Base-by-base conservation (phyloP, 768 basidiomycete genomes). In the Tulasnella sp. region DNA sequence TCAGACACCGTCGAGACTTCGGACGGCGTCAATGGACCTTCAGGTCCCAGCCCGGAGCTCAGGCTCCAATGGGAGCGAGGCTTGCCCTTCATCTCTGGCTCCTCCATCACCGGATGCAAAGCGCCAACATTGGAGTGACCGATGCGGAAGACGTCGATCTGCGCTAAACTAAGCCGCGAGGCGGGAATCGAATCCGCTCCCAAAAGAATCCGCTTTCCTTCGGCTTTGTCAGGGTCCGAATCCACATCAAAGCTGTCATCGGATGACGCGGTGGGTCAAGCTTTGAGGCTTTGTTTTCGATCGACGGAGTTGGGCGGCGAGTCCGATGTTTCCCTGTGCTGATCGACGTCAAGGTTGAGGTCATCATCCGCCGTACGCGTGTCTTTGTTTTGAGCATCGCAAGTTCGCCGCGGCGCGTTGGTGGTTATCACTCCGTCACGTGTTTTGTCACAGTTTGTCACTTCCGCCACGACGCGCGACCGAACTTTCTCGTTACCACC, bases 391-490 rank as follows among this genome's bases (percentile, higher is more conserved):
- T n/a, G 54, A n/a, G n/a, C 54, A 29, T 58, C 25, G 54, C 19
- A 7, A 25, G 42, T 2, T 49, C 45, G 45, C 45, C 45, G 45
- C 45, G 45, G 17, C 45, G 45, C 45, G 45, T 49, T 49, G 25
- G 58, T 9, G 7, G 2, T 64, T 64, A 25, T 64, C 12, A 1
- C 4, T 12, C 58, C 4, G 58, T 64, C 58, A 64, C 58, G 58
- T 64, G 58, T 64, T 31, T 19, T 25, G 58, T 64, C 58, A 64
- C 40, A 39, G 15, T 38, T 67, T 74, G 73, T 74, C 73, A 76
- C 58, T 9, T 19, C 67, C 25, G 34, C 37, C 38, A 67, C 58
- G 67, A 37, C n/a, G 40, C 39, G 31, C 38, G 29, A 3, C 42
- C 19, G 22, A 1, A 69, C n/a, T 36, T 14, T 37, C 8, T 54